A percentile compares a stretch with the other conserved stretches of the same genome.
These are phyloP conservation scores for Mitragyna speciosa DNA, from an alignment of 257 asterid genomes.

Conservation along the genomic window DNA sequence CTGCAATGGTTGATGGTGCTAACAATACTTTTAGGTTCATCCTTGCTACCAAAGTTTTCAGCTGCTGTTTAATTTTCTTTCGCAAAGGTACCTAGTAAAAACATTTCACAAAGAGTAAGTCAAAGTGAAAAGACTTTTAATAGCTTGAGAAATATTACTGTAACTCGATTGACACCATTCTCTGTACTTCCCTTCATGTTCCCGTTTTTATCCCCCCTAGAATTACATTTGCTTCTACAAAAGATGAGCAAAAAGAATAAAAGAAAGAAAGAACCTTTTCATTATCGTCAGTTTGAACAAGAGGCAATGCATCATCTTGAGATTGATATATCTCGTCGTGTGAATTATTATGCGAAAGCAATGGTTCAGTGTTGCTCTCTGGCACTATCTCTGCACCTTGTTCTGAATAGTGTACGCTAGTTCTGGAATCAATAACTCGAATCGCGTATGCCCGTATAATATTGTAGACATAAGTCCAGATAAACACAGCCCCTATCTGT, in stretches of 20 bases:
- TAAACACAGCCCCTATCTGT: conserved; percentile 35
- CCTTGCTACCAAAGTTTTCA: conserved; percentile 16
- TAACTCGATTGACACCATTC: too few species aligned
- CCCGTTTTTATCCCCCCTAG: too few species aligned
- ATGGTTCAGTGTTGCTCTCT: conserved; percentile 13
- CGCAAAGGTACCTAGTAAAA: conserved; percentile 20
- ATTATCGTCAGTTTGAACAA: not conserved
- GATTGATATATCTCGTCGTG: not conserved
- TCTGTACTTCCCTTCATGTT: too few species aligned
- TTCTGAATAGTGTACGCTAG: not conserved
- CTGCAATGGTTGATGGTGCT: conserved; percentile 45
- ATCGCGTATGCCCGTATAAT: conserved; percentile 21
- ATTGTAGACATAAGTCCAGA: conserved; percentile 37
- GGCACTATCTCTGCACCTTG: conserved; percentile 8
- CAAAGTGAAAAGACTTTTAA: not conserved
- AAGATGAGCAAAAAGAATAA: not conserved
- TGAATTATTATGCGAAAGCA: conserved; percentile 12
- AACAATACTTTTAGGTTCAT: conserved; percentile 28
- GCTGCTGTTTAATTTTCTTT: conserved; percentile 20
- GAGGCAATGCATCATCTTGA: conserved; percentile 5
- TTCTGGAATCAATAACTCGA: conserved; percentile 3
- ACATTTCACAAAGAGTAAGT: not conserved
- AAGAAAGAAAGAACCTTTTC: conserved; percentile 9
- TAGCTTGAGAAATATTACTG: too few species aligned
- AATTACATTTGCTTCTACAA: too few species aligned